Evolutionary conservation across 2,329 filamentous ascomycete genomes (phyloP).

Genomic region (Trichothecium roseum): DNA sequence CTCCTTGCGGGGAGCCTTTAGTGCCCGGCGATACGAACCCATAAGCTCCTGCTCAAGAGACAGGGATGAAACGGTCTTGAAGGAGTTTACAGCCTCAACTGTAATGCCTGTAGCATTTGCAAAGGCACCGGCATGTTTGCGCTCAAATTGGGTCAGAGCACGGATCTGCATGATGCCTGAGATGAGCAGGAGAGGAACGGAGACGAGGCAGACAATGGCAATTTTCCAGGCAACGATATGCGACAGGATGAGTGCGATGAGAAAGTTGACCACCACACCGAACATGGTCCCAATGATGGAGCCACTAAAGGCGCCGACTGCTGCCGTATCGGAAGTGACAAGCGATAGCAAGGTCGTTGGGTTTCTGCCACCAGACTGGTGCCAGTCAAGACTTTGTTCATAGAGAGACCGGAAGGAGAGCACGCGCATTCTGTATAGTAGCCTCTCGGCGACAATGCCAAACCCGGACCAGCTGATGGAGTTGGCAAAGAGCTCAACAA

Average conservation of each 20-base stretch:
- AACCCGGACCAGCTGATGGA: conserved; percentile 43
- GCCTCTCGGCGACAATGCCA: conserved; percentile 44
- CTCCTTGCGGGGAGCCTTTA: conserved; percentile 41
- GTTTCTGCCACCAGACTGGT: conserved; percentile 53
- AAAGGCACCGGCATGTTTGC: conserved; percentile 54
- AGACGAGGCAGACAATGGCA: conserved; percentile 58
- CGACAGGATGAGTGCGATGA: conserved; percentile 57
- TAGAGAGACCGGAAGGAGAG: conserved; percentile 55
- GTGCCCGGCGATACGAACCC: conserved; percentile 39
- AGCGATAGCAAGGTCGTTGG: conserved; percentile 53
- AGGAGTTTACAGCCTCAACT: conserved; percentile 55
- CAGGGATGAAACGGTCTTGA: conserved; percentile 51
- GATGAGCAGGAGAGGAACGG: conserved; percentile 58
- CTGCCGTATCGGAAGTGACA: conserved; percentile 59
- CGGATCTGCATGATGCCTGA: conserved; percentile 60
- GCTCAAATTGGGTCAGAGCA: conserved; percentile 50
- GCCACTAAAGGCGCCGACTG: conserved; percentile 58
- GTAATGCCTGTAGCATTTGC: conserved; percentile 53
- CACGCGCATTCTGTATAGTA: conserved; percentile 53
- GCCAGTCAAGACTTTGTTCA: conserved; percentile 60
- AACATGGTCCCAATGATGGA: conserved; percentile 61
- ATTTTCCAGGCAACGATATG: conserved; percentile 70
- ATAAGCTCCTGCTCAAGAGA: conserved; percentile 42
- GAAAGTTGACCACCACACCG: conserved; percentile 56
- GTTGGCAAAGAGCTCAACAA: conserved; percentile 39